Evolutionary conservation across 176 grass and related monocot genomes (phyloP), one percentile per base, ranked within the genome.

Genomic region (Chloris gayana): DNA sequence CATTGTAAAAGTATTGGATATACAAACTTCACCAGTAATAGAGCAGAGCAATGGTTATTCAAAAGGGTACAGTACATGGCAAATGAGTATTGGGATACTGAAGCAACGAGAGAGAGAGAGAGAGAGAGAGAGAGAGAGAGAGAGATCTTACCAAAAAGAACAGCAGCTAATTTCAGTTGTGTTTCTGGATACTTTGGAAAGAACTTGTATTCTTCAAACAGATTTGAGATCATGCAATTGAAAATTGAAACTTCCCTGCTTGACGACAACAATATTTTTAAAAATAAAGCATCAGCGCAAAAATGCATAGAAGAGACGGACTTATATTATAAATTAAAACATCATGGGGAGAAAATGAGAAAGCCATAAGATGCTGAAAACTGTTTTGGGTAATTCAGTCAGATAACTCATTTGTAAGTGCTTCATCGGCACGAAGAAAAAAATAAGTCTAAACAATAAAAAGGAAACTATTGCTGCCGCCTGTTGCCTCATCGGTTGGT

Each of bases 201-300:
- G 90, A 93, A 98, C 84, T 98, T 94, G 88, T 91, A 94, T 76
- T 98, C 95, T 81, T 98, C 95, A 65, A 98, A 98, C 54, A 98
- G 59, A 76, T 98, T 98, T 75, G 80, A 82, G 78, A 98, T 92
- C 89, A 98, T 91, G 77, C 85, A 94, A 46, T 89, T 88, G 73
- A 91, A 94, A 72, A 98, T 89, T 38, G 66, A 72, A 66, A 75
- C 74, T 67, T 98, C 95, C 87, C 95, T 97, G 83, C 51, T 85
- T 27, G 86, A 65, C 81, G 86, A 65, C 81, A 27, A 79, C 59
- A 80, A 78, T 39, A 70, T 75, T 35, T 54, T 72, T 50, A n/a
- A 29, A 72, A 80, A 72, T 4, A 26, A 68, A 62, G 45, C 57
- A 77, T 79, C 15, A 74, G 70, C 42, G 75, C 50, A 11, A 74